Evolutionary conservation across 148 eudicot species (phyloP).

Genomic region (Persicaria tinctoria): DNA sequence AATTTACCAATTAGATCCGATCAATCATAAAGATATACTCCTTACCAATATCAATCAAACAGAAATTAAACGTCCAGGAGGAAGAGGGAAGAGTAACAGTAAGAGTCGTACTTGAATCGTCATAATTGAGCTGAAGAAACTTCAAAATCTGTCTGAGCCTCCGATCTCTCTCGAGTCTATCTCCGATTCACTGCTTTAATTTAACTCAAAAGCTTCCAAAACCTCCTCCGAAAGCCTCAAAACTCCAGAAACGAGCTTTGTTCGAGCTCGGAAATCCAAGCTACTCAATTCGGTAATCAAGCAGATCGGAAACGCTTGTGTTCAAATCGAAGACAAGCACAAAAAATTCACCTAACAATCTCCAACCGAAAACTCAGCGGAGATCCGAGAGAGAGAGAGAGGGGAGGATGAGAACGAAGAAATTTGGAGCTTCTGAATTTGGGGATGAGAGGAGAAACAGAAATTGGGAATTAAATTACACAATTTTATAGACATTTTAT

Average conservation of each 20-base stretch:
- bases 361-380: not conserved
- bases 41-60: not conserved
- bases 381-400: not conserved
- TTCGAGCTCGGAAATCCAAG: not conserved
- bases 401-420: not conserved
- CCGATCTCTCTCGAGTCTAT: not conserved
- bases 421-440: not conserved
- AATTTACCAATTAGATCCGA: not conserved
- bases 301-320: not conserved
- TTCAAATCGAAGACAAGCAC: not conserved
- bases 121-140: conserved; percentile 33
- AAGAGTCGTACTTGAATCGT: conserved; percentile 33
- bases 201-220: not conserved
- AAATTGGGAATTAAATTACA: conserved; percentile 4
- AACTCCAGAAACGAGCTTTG: not conserved
- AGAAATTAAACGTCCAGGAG: not conserved
- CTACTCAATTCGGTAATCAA: not conserved
- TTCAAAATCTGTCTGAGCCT: conserved; percentile 8
- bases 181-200: not conserved
- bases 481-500: not conserved
- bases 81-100: not conserved
- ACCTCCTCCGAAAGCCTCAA: conserved; percentile 2
- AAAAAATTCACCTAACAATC: not conserved
- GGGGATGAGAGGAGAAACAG: not conserved
- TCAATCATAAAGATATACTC: not conserved